phyloP scores from a whole-genome alignment of 1,139 yeast species.

The Geotrichum reessii region DNA sequence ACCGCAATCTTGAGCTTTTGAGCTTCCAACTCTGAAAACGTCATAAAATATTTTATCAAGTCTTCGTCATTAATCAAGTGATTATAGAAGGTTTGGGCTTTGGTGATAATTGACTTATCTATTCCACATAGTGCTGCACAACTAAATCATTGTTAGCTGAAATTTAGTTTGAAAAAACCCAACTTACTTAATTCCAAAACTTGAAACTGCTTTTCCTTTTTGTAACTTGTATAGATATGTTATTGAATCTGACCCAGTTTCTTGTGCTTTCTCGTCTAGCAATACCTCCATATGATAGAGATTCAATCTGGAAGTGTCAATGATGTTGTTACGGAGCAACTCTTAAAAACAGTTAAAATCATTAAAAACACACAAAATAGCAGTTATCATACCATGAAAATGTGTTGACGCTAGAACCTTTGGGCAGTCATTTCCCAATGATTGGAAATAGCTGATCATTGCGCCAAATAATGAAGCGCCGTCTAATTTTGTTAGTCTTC shows the following conservation, averaged over 20 bases:
- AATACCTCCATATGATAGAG: slow-evolving; percentile 25
- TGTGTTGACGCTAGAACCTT: slow-evolving; percentile 42
- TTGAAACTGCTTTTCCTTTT: slow-evolving; percentile 22
- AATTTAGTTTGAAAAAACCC: background rate
- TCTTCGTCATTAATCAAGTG: slow-evolving; percentile 24
- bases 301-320: slow-evolving; percentile 10
- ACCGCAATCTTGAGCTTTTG: slow-evolving; percentile 21
- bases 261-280: slow-evolving; percentile 14
- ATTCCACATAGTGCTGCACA: slow-evolving; percentile 28
- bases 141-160: slow-evolving; percentile 12
- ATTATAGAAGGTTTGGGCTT: slow-evolving; percentile 23
- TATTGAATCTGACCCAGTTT: slow-evolving; percentile 3
- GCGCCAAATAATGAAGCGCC: slow-evolving; percentile 45
- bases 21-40: slow-evolving; percentile 20
- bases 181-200: slow-evolving; percentile 24
- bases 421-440: slow-evolving; percentile 27
- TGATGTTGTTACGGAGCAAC: slow-evolving; percentile 13
- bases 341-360: slow-evolving; percentile 10
- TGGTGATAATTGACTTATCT: slow-evolving; percentile 19
- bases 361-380: background rate
- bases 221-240: slow-evolving; percentile 23
- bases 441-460: slow-evolving; percentile 32
- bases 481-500: slow-evolving; percentile 28
- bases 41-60: slow-evolving; percentile 20
- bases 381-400: slow-evolving; percentile 34